phyloP scores from a whole-genome alignment of 1,284 basidiomycete genomes.

The Termitomyces sp. region DNA sequence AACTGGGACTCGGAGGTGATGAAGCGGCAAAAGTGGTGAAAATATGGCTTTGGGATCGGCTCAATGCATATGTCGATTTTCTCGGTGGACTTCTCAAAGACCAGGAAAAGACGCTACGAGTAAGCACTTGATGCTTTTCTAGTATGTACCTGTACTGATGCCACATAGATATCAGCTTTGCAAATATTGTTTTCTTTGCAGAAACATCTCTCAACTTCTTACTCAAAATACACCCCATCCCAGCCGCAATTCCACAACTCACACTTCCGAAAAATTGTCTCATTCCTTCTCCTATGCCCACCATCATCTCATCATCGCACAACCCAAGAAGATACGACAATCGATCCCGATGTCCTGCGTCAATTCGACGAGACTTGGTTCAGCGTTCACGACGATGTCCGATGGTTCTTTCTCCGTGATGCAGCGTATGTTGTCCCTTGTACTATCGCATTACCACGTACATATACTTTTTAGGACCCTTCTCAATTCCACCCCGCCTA shows the following conservation, averaged over 20 bases:
- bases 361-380: slow-evolving; percentile 70
- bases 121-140: slow-evolving; percentile 18
- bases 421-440: slow-evolving; percentile 50
- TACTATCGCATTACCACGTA: slow-evolving; percentile 17
- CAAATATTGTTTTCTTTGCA: slow-evolving; percentile 80
- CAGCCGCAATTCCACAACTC: slow-evolving; percentile 64
- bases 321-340: slow-evolving; percentile 26
- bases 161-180: slow-evolving; percentile 61
- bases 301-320: slow-evolving; percentile 37
- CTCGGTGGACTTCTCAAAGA: slow-evolving; percentile 71
- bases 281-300: slow-evolving; percentile 59
- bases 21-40: slow-evolving; percentile 65
- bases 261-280: slow-evolving; percentile 64
- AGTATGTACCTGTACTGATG: not conserved
- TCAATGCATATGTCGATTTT: slow-evolving; percentile 64
- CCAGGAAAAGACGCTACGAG: slow-evolving; percentile 50
- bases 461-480: slow-evolving; percentile 28
- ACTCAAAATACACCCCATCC: slow-evolving; percentile 40
- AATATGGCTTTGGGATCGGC: slow-evolving; percentile 68
- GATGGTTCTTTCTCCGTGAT: slow-evolving; percentile 92
- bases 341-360: slow-evolving; percentile 58
- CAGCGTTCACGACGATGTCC: slow-evolving; percentile 81
- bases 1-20: slow-evolving; percentile 43
- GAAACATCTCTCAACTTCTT: slow-evolving; percentile 67
- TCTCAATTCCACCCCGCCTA: slow-evolving; percentile 24